Conservation (phyloP, 306 rosid species). For the Lathyrus sativus region DNA sequence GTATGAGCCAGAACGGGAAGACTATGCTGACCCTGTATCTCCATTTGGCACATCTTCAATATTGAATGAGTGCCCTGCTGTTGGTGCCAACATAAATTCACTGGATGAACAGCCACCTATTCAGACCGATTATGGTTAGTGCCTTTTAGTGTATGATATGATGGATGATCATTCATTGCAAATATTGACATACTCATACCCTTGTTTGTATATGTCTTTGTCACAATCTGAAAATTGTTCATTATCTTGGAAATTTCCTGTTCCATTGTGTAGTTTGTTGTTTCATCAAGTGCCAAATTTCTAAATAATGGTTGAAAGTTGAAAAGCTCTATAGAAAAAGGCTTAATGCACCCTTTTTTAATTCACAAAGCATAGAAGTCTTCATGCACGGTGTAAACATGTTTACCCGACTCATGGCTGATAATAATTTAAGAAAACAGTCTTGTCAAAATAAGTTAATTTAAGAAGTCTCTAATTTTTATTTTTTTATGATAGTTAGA, state of each 20-base stretch:
- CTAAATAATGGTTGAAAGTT: constrained; percentile 1
- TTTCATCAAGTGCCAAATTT: constrained; percentile 12
- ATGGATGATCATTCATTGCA: constrained; percentile 9
- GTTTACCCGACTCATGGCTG: neutral
- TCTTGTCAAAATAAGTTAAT: neutral
- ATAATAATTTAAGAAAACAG: neutral
- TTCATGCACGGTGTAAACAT: constrained; percentile 3
- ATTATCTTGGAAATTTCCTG: constrained; percentile 15
- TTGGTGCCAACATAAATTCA: constrained; percentile 63
- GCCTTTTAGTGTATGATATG: constrained; percentile 28
- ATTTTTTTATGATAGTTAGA: constrained; percentile 20
- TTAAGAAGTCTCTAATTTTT: constrained; percentile 3
- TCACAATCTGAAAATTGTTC: constrained; percentile 9
- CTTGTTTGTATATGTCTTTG: constrained; percentile 16
- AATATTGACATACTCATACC: neutral
- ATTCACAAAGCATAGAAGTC: constrained; percentile 17
- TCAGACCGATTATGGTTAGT: constrained; percentile 67
- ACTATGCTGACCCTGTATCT: constrained; percentile 59
- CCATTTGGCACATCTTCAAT: constrained; percentile 67
- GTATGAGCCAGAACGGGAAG: constrained; percentile 66
- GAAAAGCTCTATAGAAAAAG: constrained; percentile 9
- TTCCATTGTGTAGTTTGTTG: constrained; percentile 24
- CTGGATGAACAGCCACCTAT: constrained; percentile 54
- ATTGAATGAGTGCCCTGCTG: constrained; percentile 59
- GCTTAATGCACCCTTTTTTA: constrained; percentile 17